Percentiles rank a stretch among this genome's conserved stretches.
Conservation (phyloP, 2,329 filamentous ascomycete species). For the Neocatenulostroma microsporum region DNA sequence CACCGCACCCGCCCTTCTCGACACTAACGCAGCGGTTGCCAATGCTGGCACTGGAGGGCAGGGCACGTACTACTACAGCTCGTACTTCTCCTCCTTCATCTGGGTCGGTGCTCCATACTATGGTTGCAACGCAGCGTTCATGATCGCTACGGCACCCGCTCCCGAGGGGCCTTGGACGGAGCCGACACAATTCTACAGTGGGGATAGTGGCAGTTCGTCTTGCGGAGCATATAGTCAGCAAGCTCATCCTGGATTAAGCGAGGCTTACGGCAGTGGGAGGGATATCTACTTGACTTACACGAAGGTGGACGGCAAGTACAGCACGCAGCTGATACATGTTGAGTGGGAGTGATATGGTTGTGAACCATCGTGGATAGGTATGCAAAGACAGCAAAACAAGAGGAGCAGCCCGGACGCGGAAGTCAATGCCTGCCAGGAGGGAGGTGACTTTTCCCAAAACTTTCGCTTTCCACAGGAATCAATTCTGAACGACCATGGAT, state of each 20-base stretch:
- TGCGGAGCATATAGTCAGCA: constrained; percentile 6
- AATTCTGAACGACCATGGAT: no score
- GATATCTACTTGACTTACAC: constrained; percentile 8
- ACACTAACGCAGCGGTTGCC: constrained; percentile 12
- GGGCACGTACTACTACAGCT: constrained; percentile 26
- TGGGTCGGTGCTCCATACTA: constrained; percentile 24
- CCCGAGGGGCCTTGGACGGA: constrained; percentile 27
- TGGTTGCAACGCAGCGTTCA: constrained; percentile 18
- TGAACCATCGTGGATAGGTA: no score
- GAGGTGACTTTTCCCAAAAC: no score
- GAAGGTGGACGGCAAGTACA: constrained; percentile 2
- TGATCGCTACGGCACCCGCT: constrained; percentile 22
- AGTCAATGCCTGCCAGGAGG: no score
- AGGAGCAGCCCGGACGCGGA: no score
- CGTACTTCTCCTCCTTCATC: constrained; percentile 22
- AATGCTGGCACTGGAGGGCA: constrained; percentile 26
- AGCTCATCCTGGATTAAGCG: constrained; percentile 6
- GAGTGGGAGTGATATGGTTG: constrained; percentile 3
- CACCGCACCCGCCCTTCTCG: constrained; percentile 11
- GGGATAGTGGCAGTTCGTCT: constrained; percentile 10
- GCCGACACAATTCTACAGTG: constrained; percentile 14
- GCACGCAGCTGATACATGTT: constrained; percentile 5
- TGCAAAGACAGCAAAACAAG: no score
- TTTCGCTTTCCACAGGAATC: no score
- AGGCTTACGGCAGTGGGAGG: constrained; percentile 1